Evolutionary conservation across 257 asterid genomes (phyloP).

Genomic region (Cynanchum wilfordii): DNA sequence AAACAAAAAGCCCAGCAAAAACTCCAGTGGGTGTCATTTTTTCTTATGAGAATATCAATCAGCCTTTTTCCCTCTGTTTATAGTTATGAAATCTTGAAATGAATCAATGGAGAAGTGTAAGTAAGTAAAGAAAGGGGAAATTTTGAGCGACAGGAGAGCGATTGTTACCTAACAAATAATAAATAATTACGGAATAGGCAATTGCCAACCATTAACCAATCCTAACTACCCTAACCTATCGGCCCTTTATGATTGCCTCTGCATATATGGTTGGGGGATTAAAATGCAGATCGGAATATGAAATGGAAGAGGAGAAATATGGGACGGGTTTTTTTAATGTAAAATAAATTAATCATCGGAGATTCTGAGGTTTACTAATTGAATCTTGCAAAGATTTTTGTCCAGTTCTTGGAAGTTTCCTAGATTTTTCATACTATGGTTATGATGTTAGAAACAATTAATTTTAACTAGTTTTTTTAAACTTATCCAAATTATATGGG

Average conservation of each 20-base stretch:
- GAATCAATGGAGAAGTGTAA: background rate
- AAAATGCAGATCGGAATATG: background rate
- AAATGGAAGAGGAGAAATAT: too few relatives aligned
- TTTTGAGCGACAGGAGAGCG: background rate
- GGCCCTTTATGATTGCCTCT: background rate
- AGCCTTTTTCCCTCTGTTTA: background rate
- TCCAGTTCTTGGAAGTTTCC: background rate
- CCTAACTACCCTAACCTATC: background rate
- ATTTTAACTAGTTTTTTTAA: background rate
- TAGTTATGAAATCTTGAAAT: background rate
- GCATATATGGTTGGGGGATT: background rate
- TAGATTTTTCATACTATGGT: background rate
- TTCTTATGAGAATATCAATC: background rate
- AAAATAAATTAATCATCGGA: too few relatives aligned
- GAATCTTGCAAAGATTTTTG: constrained; percentile 4
- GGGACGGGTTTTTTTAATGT: too few relatives aligned
- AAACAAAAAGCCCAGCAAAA: constrained; percentile 41
- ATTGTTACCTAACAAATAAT: constrained; percentile 14
- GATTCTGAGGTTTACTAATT: background rate
- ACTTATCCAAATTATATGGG: too few relatives aligned
- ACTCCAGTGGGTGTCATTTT: constrained; percentile 39
- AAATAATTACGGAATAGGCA: background rate
- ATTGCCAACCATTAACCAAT: background rate
- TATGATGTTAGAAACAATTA: background rate
- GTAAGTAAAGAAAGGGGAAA: background rate